Conservation (phyloP, 257 asterid species). For the Plantago elongata region DNA sequence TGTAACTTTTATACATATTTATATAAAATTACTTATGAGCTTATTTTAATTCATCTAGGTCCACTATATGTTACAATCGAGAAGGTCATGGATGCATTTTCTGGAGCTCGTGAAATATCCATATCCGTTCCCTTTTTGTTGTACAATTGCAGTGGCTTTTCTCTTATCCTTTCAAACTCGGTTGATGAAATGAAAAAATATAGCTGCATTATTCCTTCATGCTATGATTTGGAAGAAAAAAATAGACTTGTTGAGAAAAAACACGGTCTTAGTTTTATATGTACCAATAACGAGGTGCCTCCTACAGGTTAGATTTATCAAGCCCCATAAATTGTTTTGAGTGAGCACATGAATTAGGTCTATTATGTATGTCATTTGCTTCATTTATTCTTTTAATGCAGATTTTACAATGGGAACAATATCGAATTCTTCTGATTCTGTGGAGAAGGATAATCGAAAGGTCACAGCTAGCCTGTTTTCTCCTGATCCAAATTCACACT, state of each 20-base stretch:
- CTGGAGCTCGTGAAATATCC: conserved; percentile 92
- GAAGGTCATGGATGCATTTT: conserved; percentile 86
- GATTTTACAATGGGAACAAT: conserved; percentile 38
- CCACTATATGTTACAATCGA: conserved; percentile 73
- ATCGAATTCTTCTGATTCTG: conserved; percentile 34
- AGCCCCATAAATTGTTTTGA: conserved; percentile 25
- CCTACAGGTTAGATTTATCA: conserved; percentile 31
- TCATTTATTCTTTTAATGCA: conserved; percentile 25
- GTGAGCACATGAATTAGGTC: conserved; percentile 11
- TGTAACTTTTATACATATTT: background rate
- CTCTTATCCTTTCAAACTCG: conserved; percentile 66
- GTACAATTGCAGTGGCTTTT: conserved; percentile 86
- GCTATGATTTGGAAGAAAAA: conserved; percentile 68
- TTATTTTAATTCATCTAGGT: conserved; percentile 42
- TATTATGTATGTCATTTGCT: conserved; percentile 21
- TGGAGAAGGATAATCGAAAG: conserved; percentile 35
- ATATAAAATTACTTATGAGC: conserved; percentile 1
- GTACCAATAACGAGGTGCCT: conserved; percentile 44
- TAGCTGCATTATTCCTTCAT: conserved; percentile 65
- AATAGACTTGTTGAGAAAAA: conserved; percentile 41
- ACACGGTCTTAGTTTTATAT: conserved; percentile 70
- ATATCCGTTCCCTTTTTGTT: conserved; percentile 77
- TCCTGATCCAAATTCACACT: conserved; percentile 62
- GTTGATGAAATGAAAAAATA: conserved; percentile 54
- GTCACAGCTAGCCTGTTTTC: conserved; percentile 74